Conservation (phyloP, 257 asterid species). For the Capsicum pubescens region DNA sequence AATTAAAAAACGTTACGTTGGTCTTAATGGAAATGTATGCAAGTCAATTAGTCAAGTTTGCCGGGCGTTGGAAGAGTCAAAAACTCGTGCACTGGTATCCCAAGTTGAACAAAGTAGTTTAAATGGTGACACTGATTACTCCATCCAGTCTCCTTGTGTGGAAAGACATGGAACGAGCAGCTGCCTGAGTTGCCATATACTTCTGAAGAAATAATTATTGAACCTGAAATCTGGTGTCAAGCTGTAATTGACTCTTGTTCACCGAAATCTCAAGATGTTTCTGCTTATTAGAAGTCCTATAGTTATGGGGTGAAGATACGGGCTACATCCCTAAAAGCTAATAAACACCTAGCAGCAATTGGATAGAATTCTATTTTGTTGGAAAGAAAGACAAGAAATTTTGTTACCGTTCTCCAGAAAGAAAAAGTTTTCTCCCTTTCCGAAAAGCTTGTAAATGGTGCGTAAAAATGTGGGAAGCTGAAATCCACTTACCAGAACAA, state of each 20-base stretch:
- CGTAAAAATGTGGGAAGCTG: too few species aligned
- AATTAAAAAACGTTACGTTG: slow-evolving; percentile 37
- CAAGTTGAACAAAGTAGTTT: slow-evolving; percentile 18
- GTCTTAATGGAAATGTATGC: slow-evolving; percentile 51
- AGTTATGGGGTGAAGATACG: slow-evolving; percentile 18
- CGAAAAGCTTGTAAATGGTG: too few species aligned
- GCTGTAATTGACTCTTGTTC: slow-evolving; percentile 56
- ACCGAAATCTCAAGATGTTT: not conserved
- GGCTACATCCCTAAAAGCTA: slow-evolving; percentile 44
- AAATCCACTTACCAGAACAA: too few species aligned
- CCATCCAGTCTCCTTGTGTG: slow-evolving; percentile 30
- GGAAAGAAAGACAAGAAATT: too few species aligned
- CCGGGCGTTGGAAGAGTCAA: slow-evolving; percentile 41
- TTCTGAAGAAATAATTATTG: slow-evolving; percentile 29
- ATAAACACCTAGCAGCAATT: slow-evolving; percentile 58
- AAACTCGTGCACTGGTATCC: not conserved
- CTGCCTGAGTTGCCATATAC: not conserved
- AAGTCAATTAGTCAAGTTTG: slow-evolving; percentile 50
- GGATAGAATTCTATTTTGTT: slow-evolving; percentile 61
- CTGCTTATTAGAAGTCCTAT: slow-evolving; percentile 9
- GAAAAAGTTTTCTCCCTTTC: too few species aligned
- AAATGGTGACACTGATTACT: slow-evolving; percentile 29
- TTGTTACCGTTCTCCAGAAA: too few species aligned
- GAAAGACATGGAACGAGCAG: slow-evolving; percentile 30
- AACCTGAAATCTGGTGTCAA: slow-evolving; percentile 58